phyloP scores from a whole-genome alignment of 1,139 yeast genomes.

The Eremothecium cymbalariae region DNA sequence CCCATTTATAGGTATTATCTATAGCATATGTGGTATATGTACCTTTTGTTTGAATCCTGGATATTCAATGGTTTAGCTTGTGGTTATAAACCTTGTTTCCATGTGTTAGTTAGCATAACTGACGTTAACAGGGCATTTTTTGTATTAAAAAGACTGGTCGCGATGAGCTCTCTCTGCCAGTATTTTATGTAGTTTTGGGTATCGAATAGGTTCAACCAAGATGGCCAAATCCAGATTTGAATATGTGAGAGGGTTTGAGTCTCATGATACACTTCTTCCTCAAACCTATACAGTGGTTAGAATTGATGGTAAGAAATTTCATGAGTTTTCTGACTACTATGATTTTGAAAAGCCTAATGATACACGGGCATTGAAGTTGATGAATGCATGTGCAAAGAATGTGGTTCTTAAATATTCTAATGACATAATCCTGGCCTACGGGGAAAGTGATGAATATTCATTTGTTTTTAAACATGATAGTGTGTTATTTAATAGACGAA shows the following conservation, averaged over 20 bases:
- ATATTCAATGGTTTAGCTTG: no score
- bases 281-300: conserved; percentile 77
- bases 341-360: conserved; percentile 85
- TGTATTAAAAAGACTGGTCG: no score
- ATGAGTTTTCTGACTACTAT: conserved; percentile 67
- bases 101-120: no score
- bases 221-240: conserved; percentile 81
- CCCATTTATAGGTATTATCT: no score
- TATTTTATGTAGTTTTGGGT: no score
- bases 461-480: conserved; percentile 61
- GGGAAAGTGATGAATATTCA: conserved; percentile 93
- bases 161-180: no score
- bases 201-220: no score
- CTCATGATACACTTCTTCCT: conserved; percentile 63
- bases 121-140: no score
- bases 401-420: conserved; percentile 45
- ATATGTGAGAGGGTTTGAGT: conserved; percentile 77
- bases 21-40: no score
- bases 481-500: conserved; percentile 69
- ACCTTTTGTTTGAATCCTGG: no score
- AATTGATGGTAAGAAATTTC: conserved; percentile 92
- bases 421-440: conserved; percentile 77
- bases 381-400: conserved; percentile 71
- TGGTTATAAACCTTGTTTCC: no score
- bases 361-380: conserved; percentile 57